These are phyloP conservation scores for Cystoisospora suis DNA, from an alignment of 169 alveolate species.

Conservation along the genomic window DNA sequence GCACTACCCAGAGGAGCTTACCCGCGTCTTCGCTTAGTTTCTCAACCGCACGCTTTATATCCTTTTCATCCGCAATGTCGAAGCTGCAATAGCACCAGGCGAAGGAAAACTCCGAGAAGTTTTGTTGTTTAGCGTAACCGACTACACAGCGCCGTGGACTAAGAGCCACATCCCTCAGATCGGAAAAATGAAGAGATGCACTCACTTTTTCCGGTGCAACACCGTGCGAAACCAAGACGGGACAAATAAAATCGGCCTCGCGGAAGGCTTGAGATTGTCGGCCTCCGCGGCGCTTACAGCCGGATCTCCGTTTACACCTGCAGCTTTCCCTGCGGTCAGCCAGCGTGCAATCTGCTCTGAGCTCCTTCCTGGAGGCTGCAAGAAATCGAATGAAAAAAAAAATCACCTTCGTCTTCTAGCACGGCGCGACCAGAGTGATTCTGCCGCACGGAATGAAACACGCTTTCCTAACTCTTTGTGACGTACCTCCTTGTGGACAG, in stretches of 20 bases:
- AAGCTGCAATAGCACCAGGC: conserved; percentile 1
- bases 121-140: too few relatives aligned
- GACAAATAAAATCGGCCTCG: conserved; percentile 7
- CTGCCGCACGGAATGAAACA: too few relatives aligned
- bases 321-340: background rate
- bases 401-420: too few relatives aligned
- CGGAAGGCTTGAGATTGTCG: background rate
- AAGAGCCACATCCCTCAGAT: background rate
- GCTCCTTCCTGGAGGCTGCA: conserved; percentile 4
- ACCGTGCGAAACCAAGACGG: conserved; percentile 22
- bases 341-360: background rate
- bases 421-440: too few relatives aligned
- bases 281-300: background rate
- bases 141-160: background rate
- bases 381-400: background rate
- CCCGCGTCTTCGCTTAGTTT: background rate
- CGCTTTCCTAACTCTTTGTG: background rate
- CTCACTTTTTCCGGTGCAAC: conserved; percentile 19
- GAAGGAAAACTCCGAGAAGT: background rate
- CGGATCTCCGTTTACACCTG: background rate
- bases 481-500: background rate
- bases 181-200: background rate
- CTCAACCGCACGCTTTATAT: background rate
- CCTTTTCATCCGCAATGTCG: conserved; percentile 19
- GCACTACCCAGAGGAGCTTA: background rate